These are phyloP conservation scores for Sordaria brevicollis DNA, from an alignment of 495 filamentous ascomycete genomes.

Conservation along the genomic window DNA sequence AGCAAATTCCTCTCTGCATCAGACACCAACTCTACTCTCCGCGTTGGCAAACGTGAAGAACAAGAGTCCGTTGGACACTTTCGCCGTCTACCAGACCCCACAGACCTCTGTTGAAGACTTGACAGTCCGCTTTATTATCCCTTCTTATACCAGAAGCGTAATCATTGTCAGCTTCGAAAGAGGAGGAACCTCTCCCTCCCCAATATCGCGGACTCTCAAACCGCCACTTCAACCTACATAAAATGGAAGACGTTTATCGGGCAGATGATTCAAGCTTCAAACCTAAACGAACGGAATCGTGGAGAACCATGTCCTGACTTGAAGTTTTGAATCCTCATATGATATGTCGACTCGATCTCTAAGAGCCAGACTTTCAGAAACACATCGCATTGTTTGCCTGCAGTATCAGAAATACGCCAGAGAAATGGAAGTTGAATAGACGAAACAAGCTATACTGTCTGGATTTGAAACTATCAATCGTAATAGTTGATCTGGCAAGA, in stretches of 20 bases:
- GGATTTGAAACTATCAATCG: neutral
- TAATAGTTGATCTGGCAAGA: too few species aligned
- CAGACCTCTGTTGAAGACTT: neutral
- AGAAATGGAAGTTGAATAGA: neutral
- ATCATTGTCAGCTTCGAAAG: neutral
- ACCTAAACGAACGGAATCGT: neutral
- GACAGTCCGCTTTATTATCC: neutral
- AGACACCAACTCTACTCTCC: neutral
- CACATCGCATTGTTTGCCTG: neutral
- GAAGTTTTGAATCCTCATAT: neutral
- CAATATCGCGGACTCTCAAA: neutral
- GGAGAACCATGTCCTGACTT: neutral
- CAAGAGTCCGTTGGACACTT: neutral
- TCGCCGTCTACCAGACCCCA: neutral
- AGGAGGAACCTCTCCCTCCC: neutral
- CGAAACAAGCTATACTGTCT: neutral
- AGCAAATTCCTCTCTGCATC: neutral
- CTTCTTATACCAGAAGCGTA: too few species aligned
- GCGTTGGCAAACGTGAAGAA: too few species aligned
- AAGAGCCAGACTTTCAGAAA: neutral
- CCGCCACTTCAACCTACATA: neutral
- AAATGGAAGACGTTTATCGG: neutral
- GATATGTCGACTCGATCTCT: neutral
- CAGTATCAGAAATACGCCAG: too few species aligned
- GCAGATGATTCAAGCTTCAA: too few species aligned